phyloP scores from a whole-genome alignment of 139 green algal species.

The Coelastrella sp. region DNA sequence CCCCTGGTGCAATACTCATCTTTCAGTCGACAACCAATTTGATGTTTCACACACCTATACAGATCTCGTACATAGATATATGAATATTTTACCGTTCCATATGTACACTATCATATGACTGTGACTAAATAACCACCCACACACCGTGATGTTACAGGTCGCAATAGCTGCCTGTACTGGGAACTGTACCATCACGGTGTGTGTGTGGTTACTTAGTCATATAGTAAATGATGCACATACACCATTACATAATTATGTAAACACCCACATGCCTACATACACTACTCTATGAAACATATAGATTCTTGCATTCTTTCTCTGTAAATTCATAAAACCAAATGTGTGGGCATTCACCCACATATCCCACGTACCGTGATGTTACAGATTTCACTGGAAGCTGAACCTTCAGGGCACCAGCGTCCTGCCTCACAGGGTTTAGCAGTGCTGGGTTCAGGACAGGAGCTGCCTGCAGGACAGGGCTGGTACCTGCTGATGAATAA shows the following conservation, averaged over 20 bases:
- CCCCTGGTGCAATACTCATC: too few species aligned
- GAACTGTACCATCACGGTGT: background rate
- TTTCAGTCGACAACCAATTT: too few species aligned
- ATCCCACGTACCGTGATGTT: constrained; percentile 27
- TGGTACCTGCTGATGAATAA: background rate
- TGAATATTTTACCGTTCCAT: too few species aligned
- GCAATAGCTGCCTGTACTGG: background rate
- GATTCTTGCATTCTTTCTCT: too few species aligned
- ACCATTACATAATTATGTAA: too few species aligned
- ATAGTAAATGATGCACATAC: too few species aligned
- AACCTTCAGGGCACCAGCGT: background rate
- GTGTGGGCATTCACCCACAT: background rate
- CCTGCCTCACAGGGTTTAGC: constrained; percentile 16
- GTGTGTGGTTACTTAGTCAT: too few species aligned
- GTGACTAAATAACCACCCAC: background rate
- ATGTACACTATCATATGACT: background rate
- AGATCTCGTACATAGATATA: too few species aligned
- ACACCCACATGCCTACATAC: too few species aligned
- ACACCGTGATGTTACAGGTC: constrained; percentile 36
- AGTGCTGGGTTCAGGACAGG: background rate
- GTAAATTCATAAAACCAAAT: too few species aligned
- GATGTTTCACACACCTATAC: too few species aligned
- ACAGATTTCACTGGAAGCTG: background rate
- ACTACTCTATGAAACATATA: too few species aligned
- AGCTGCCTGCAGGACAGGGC: constrained; percentile 9